phyloP scores from a whole-genome alignment of 2,329 filamentous ascomycete genomes.

The Aureobasidium vineae region DNA sequence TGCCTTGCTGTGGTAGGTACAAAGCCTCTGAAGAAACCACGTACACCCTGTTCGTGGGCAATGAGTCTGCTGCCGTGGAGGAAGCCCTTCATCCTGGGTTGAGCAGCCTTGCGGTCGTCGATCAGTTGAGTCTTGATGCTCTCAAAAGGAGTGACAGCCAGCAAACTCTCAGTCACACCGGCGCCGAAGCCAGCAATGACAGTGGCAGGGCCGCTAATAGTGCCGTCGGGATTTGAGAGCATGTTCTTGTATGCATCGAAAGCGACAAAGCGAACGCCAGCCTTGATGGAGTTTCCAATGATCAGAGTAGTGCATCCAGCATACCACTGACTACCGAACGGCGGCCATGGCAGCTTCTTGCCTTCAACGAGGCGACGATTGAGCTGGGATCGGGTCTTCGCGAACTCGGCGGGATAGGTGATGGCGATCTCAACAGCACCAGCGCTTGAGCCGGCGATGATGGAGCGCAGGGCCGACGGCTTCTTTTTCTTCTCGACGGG shows the following conservation, averaged over 20 bases:
- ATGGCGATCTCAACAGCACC: conserved; percentile 95
- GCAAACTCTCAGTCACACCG: conserved; percentile 85
- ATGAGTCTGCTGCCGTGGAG: conserved; percentile 87
- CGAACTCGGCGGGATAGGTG: conserved; percentile 94
- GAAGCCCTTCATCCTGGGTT: conserved; percentile 87
- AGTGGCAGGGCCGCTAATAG: conserved; percentile 84
- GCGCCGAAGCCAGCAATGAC: conserved; percentile 93
- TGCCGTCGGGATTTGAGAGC: conserved; percentile 78
- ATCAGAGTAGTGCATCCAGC: conserved; percentile 96
- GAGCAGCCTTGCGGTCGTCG: conserved; percentile 84
- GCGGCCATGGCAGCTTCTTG: conserved; percentile 90
- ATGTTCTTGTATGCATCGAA: conserved; percentile 92
- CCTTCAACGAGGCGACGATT: conserved; percentile 78
- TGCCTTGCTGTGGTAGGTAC: conserved; percentile 92
- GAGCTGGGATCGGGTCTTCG: conserved; percentile 91
- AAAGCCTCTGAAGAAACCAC: conserved; percentile 96
- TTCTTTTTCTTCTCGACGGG: conserved; percentile 40
- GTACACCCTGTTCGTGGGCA: conserved; percentile 77
- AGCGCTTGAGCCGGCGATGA: conserved; percentile 88
- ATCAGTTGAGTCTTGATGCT: conserved; percentile 99
- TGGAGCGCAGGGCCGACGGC: conserved; percentile 81
- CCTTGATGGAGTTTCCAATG: conserved; percentile 94
- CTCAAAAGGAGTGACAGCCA: conserved; percentile 95
- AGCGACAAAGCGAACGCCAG: conserved; percentile 91
- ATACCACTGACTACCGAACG: conserved; percentile 94